A percentile compares a stretch with the other conserved stretches of the same genome.
Evolutionary conservation across 1,284 basidiomycete species (phyloP).

Genomic region (Apiotrichum laibachii): DNA sequence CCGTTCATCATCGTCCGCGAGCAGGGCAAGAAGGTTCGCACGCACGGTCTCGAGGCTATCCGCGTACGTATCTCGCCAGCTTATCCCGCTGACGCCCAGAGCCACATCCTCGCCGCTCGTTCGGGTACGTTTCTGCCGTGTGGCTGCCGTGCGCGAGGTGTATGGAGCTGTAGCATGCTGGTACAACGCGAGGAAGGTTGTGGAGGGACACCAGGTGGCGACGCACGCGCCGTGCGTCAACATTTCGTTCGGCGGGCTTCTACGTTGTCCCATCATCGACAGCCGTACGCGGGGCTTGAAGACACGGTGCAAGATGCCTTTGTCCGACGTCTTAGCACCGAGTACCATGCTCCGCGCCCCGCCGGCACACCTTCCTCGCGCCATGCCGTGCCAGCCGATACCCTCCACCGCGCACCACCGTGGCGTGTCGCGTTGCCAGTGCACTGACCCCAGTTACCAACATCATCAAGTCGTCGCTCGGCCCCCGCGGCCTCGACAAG

Average conservation of each 20-base stretch:
- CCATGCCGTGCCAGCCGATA: background rate
- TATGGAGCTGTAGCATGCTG: too few species aligned
- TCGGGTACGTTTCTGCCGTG: conserved; percentile 25
- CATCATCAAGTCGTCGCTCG: conserved; percentile 91
- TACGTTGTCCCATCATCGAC: too few species aligned
- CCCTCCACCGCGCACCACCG: too few species aligned
- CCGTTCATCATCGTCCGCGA: conserved; percentile 96
- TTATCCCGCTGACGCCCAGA: conserved; percentile 55
- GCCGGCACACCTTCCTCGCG: background rate
- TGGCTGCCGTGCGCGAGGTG: too few species aligned
- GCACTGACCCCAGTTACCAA: conserved; percentile 67
- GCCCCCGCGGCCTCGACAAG: conserved; percentile 96
- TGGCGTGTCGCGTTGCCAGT: too few species aligned
- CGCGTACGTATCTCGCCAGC: conserved; percentile 60
- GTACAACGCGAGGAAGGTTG: too few species aligned
- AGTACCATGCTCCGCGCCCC: background rate
- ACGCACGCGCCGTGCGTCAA: too few species aligned
- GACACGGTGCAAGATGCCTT: too few species aligned
- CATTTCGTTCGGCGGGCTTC: too few species aligned
- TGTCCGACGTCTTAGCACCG: too few species aligned
- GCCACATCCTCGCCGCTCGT: conserved; percentile 88
- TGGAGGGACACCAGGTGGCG: too few species aligned
- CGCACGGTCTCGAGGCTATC: conserved; percentile 92
- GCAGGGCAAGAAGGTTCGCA: conserved; percentile 90
- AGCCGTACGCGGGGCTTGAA: too few species aligned